Evolutionary conservation across 441 rosid genomes (phyloP).

Genomic region (Eutrema salsugineum): DNA sequence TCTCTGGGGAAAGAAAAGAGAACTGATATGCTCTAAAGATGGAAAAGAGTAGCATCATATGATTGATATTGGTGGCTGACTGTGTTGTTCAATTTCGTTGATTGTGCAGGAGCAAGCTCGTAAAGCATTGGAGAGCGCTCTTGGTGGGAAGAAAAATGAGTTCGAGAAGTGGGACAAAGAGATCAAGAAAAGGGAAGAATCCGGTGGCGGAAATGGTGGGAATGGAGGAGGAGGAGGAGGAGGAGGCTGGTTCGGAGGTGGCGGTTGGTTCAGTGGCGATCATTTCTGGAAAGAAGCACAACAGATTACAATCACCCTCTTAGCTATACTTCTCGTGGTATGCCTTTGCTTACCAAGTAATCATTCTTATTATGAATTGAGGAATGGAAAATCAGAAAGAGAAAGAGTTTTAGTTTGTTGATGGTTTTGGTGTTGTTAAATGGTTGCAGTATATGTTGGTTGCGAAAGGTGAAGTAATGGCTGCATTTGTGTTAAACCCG

Average conservation of each 20-base stretch:
- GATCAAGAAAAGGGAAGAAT: constrained; percentile 83
- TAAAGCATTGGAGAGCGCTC: constrained; percentile 82
- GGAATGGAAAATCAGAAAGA: not conserved
- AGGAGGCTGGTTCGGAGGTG: constrained; percentile 89
- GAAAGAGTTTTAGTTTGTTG: not conserved
- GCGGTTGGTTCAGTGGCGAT: constrained; percentile 82
- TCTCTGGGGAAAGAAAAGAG: not conserved
- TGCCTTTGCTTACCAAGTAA: constrained; percentile 13
- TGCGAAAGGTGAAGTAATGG: constrained; percentile 69
- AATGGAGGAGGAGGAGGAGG: constrained; percentile 85
- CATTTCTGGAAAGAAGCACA: constrained; percentile 78
- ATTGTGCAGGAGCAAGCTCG: constrained; percentile 75
- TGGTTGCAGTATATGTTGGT: constrained; percentile 60
- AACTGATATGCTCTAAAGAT: not conserved
- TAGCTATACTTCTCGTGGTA: constrained; percentile 71
- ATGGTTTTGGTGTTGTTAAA: constrained; percentile 16
- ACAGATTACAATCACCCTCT: constrained; percentile 55
- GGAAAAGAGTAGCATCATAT: not conserved
- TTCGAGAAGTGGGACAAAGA: constrained; percentile 83
- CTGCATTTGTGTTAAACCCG: constrained; percentile 71
- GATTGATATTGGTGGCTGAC: not conserved
- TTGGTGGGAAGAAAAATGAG: constrained; percentile 82
- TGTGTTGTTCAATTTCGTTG: not conserved
- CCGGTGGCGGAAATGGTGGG: constrained; percentile 54
- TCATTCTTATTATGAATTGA: not conserved